Percentiles rank a stretch among this genome's conserved stretches.
These are phyloP conservation scores for Cryptococcus sp. DNA, from an alignment of 1,284 basidiomycete genomes.

Conservation along the genomic window DNA sequence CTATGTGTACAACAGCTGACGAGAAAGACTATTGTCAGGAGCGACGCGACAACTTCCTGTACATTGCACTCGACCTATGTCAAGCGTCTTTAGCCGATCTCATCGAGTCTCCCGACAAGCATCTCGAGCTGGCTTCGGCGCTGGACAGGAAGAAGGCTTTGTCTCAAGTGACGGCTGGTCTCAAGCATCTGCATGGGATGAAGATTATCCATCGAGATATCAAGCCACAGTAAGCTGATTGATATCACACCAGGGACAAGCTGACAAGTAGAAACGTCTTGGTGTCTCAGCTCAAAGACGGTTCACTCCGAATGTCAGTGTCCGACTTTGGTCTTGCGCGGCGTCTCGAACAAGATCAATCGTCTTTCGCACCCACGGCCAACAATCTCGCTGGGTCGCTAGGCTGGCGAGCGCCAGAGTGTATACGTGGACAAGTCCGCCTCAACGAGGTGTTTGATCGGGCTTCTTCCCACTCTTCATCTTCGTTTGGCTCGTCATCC, in stretches of 20 bases:
- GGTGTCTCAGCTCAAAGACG: conserved; percentile 65
- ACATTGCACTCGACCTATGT: conserved; percentile 95
- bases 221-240: conserved; percentile 66
- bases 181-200: conserved; percentile 85
- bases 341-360: conserved; percentile 86
- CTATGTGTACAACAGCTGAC: no score
- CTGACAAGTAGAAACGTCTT: conserved; percentile 65
- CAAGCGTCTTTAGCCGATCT: conserved; percentile 91
- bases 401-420: conserved; percentile 92
- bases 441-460: conserved; percentile 68
- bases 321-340: conserved; percentile 94
- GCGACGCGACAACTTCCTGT: conserved; percentile 84
- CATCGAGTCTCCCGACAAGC: conserved; percentile 67
- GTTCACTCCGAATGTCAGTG: conserved; percentile 75
- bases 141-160: conserved; percentile 87
- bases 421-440: conserved; percentile 82
- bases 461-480: conserved; percentile 51
- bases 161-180: conserved; percentile 76
- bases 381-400: conserved; percentile 70
- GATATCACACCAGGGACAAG: not conserved
- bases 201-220: conserved; percentile 98
- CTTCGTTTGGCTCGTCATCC: conserved; percentile 25
- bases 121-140: conserved; percentile 60
- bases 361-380: conserved; percentile 81
- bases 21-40: conserved; percentile 86